Percentiles rank a stretch among this genome's conserved stretches.
Evolutionary conservation across 441 rosid genomes (phyloP).

Genomic region (Populus tomentosa): DNA sequence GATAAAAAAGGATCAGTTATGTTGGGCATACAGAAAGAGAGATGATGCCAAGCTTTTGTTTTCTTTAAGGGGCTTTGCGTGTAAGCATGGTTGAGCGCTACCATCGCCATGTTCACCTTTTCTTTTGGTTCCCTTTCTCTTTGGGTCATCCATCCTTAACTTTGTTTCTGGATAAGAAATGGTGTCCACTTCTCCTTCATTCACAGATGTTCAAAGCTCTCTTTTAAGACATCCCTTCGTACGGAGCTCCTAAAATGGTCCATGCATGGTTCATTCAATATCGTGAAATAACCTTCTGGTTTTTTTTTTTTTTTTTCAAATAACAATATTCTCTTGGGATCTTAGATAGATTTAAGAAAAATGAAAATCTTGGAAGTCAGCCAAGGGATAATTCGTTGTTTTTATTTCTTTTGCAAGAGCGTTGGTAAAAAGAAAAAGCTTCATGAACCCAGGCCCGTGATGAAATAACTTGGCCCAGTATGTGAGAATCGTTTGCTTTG

Average conservation of each 20-base stretch:
- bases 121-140: slow-evolving; percentile 11
- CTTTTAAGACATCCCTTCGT: not conserved
- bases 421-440: not conserved
- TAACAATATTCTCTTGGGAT: not conserved
- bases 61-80: slow-evolving; percentile 10
- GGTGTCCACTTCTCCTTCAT: not conserved
- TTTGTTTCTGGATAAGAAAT: not conserved
- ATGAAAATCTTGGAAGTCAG: not conserved
- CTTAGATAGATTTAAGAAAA: not conserved
- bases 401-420: not conserved
- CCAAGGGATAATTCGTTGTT: not conserved
- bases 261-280: not conserved
- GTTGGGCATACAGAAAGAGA: slow-evolving; percentile 12
- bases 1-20: slow-evolving; percentile 11
- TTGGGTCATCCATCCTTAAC: slow-evolving; percentile 12
- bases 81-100: slow-evolving; percentile 12
- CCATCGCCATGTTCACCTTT: slow-evolving; percentile 13
- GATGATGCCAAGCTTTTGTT: slow-evolving; percentile 22
- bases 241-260: not conserved
- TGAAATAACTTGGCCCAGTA: too few species aligned
- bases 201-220: not conserved
- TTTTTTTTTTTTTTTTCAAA: not conserved
- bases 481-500: too few species aligned
- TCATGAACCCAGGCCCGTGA: not conserved
- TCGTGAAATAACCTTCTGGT: not conserved